A percentile compares a stretch with the other conserved stretches of the same genome.
Conservation (phyloP, 768 basidiomycete species). For the Mycena venus region DNA sequence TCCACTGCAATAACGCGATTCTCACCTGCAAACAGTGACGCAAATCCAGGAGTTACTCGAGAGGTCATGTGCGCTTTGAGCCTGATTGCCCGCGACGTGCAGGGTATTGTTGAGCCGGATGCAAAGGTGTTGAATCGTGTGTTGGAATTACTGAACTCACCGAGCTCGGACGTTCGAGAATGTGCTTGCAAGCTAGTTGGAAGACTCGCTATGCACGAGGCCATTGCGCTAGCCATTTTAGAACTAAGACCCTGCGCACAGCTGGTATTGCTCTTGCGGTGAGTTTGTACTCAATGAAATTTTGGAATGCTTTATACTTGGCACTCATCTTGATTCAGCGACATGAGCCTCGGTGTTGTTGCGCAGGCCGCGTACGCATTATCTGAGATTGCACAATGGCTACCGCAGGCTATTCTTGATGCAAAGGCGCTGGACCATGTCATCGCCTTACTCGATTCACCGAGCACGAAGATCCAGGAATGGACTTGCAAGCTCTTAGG, state of each 20-base stretch:
- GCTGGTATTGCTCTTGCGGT: neutral
- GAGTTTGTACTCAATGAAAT: neutral
- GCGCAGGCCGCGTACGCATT: neutral
- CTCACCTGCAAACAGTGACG: neutral
- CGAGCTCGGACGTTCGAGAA: neutral
- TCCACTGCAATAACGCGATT: neutral
- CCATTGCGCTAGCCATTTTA: neutral
- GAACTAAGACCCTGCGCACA: neutral
- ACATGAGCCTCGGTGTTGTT: neutral
- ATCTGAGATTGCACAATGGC: neutral
- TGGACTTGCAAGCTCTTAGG: conserved; percentile 19
- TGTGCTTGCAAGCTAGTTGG: neutral
- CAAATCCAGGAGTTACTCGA: neutral
- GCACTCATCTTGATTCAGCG: too few species aligned
- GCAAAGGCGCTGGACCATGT: neutral
- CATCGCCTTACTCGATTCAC: neutral
- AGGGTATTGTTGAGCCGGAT: neutral
- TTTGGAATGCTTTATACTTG: too few species aligned
- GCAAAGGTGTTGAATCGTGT: neutral
- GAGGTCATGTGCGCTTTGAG: neutral
- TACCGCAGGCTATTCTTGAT: neutral
- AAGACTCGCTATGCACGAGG: neutral
- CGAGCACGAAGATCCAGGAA: neutral
- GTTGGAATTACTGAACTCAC: neutral
- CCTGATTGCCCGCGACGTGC: neutral